phyloP scores from a whole-genome alignment of 306 rosid genomes.

The Geum urbanum region DNA sequence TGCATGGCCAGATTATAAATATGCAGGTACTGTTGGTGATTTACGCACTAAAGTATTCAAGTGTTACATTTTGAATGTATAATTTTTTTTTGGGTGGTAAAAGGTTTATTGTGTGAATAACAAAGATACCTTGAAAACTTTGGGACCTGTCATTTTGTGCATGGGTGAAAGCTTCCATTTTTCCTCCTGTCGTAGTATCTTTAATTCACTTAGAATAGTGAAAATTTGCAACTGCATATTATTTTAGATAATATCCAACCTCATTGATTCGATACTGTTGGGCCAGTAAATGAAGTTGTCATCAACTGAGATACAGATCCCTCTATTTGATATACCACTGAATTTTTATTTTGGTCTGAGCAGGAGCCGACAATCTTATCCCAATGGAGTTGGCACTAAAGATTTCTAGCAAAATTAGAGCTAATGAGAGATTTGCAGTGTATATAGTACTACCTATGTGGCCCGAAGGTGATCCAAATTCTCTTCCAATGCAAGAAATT shows the following conservation, averaged over 20 bases:
- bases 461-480: slow-evolving; percentile 96
- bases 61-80: not conserved
- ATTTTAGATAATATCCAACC: not conserved
- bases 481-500: slow-evolving; percentile 83
- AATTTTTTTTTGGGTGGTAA: not conserved
- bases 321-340: slow-evolving; percentile 2
- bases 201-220: not conserved
- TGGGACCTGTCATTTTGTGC: not conserved
- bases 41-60: slow-evolving; percentile 14
- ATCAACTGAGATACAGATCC: not conserved
- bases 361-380: slow-evolving; percentile 96
- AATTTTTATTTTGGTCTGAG: slow-evolving; percentile 21
- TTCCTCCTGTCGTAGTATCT: not conserved
- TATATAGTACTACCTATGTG: slow-evolving; percentile 82
- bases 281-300: too few relatives aligned
- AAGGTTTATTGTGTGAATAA: not conserved
- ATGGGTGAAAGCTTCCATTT: not conserved
- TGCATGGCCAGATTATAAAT: slow-evolving; percentile 76
- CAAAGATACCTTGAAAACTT: not conserved
- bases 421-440: slow-evolving; percentile 85
- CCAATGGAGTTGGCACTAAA: slow-evolving; percentile 96
- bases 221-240: not conserved
- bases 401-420: slow-evolving; percentile 77
- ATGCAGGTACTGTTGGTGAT: slow-evolving; percentile 62
- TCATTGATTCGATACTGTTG: not conserved